Conservation (phyloP, 202 grass and related monocot genomes). For the Saccharum hybrid region DNA sequence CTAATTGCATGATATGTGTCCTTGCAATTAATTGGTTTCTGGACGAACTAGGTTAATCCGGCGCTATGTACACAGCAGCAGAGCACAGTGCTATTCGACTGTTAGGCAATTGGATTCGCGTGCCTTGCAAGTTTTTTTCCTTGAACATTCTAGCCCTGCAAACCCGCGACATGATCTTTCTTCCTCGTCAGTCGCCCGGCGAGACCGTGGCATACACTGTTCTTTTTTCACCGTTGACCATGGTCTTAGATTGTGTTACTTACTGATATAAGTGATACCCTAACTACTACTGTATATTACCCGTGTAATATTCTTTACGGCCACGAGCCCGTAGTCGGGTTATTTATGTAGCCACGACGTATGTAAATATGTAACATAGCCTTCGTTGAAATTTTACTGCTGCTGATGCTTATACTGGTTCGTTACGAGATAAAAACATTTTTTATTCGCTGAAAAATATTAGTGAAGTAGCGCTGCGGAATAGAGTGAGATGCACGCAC, state of each 20-base stretch:
- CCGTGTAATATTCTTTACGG: no score
- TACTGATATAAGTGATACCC: neutral
- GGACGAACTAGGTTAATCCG: neutral
- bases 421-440: no score
- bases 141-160: conserved; percentile 9
- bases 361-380: no score
- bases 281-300: neutral
- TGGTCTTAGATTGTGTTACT: neutral
- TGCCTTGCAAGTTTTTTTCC: conserved; percentile 4
- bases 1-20: conserved; percentile 10
- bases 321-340: neutral
- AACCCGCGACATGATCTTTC: conserved; percentile 55
- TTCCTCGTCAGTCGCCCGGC: neutral
- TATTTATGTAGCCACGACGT: no score
- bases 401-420: no score
- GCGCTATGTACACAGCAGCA: neutral
- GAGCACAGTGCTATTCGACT: neutral
- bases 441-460: no score
- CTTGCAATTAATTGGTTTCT: neutral
- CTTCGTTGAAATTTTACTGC: no score
- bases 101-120: neutral
- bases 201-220: neutral
- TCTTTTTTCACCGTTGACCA: neutral
- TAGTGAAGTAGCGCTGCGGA: no score
- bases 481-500: no score